A percentile compares a stretch with the other conserved stretches of the same genome.
phyloP scores from a whole-genome alignment of 208 protist species.

The Acanthamoeba quina region DNA sequence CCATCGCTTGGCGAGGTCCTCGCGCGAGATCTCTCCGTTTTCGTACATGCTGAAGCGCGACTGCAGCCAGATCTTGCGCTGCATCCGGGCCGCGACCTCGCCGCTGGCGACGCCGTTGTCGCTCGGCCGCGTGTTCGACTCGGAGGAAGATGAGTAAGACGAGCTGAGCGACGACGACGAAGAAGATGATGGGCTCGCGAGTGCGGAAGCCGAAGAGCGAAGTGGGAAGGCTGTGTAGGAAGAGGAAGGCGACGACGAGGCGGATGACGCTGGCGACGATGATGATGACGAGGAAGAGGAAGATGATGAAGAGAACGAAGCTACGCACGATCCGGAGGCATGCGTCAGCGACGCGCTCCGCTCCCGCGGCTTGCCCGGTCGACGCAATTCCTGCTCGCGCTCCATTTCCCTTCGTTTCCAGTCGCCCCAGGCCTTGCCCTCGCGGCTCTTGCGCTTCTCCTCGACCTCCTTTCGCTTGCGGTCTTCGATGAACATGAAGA shows the following conservation, averaged over 20 bases:
- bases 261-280: not conserved
- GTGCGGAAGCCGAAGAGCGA: not conserved
- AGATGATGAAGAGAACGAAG: not conserved
- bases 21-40: constrained; percentile 48
- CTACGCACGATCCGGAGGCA: not conserved
- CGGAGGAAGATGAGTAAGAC: not conserved
- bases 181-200: not conserved
- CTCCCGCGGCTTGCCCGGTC: not conserved
- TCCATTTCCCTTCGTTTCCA: not conserved
- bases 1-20: constrained; percentile 26
- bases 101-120: not conserved
- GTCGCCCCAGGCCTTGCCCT: constrained; percentile 6
- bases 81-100: not conserved
- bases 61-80: not conserved
- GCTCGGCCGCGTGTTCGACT: not conserved
- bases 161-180: not conserved
- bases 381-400: not conserved
- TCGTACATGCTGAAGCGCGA: constrained; percentile 71
- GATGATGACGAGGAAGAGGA: not conserved
- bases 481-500: constrained; percentile 36
- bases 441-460: not conserved
- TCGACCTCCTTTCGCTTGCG: not conserved
- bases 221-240: constrained; percentile 11
- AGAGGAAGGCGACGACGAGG: not conserved
- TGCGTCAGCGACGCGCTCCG: not conserved